Conservation (phyloP, 2,329 filamentous ascomycete genomes). For the Raffaelea albimanens region DNA sequence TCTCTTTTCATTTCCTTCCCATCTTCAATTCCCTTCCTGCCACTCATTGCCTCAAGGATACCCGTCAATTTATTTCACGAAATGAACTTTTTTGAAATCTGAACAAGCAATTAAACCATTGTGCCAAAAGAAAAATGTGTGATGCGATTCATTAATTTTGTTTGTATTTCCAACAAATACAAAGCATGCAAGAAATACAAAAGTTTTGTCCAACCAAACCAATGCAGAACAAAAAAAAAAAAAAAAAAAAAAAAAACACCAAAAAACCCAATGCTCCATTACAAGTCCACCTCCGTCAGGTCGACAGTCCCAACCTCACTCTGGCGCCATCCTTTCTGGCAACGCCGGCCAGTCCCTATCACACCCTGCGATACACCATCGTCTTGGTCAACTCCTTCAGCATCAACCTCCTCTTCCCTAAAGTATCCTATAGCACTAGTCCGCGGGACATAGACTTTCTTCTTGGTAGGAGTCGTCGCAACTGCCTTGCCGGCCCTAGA, state of each 20-base stretch:
- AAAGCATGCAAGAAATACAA: no score
- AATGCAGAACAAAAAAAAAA: no score
- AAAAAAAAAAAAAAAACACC: no score
- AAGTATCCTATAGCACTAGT: conserved; percentile 19
- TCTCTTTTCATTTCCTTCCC: background rate
- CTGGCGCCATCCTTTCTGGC: conserved; percentile 1
- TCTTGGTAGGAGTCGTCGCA: background rate
- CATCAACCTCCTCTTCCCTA: conserved; percentile 16
- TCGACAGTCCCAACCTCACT: conserved; percentile 6
- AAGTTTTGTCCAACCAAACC: no score
- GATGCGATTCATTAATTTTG: no score
- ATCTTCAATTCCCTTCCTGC: background rate
- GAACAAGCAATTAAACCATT: no score
- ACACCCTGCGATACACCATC: no score
- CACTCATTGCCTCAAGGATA: conserved; percentile 1
- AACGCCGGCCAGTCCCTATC: no score
- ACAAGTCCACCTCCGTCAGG: conserved; percentile 1
- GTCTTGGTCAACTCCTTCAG: conserved; percentile 11
- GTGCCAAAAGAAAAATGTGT: no score
- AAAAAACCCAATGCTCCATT: no score
- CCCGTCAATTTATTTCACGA: background rate
- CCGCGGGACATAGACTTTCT: conserved; percentile 14
- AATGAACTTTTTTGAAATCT: no score
- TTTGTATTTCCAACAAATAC: no score
- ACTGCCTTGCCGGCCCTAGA: background rate